phyloP scores from a whole-genome alignment of 768 basidiomycete species.

The Clavulina sp. region DNA sequence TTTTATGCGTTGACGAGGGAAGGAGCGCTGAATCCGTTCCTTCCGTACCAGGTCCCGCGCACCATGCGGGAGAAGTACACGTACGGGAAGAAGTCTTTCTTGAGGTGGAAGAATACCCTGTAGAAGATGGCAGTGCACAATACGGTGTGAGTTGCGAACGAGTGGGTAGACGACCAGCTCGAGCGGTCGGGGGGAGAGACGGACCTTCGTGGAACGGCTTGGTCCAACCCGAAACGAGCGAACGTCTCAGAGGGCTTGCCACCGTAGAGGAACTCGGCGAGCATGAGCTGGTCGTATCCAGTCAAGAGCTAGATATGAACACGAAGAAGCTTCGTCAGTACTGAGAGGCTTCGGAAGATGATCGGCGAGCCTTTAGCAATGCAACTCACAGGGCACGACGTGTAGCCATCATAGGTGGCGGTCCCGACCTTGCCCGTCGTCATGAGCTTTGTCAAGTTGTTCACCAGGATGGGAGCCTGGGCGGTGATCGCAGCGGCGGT shows the following conservation, averaged over 20 bases:
- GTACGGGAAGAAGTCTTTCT: constrained; percentile 64
- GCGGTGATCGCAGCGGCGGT: constrained; percentile 87
- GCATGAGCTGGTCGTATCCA: constrained; percentile 53
- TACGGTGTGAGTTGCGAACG: not conserved
- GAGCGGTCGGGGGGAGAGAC: too few species aligned
- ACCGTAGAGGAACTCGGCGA: constrained; percentile 92
- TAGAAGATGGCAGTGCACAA: not conserved
- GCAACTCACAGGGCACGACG: constrained; percentile 60
- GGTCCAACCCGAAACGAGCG: constrained; percentile 41
- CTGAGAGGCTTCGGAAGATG: not conserved
- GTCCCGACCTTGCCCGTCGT: constrained; percentile 49
- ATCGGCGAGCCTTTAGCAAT: not conserved
- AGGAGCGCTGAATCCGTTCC: constrained; percentile 25
- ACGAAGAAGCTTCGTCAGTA: constrained; percentile 4
- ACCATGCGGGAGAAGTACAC: constrained; percentile 58
- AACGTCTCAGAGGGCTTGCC: constrained; percentile 79
- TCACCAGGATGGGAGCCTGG: constrained; percentile 77
- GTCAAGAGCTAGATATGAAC: constrained; percentile 40
- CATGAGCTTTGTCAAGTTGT: constrained; percentile 67
- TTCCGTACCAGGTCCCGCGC: constrained; percentile 33
- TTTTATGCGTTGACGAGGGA: too few species aligned
- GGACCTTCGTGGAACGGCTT: constrained; percentile 56
- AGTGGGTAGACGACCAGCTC: not conserved
- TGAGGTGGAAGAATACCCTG: constrained; percentile 73
- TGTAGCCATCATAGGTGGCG: constrained; percentile 76